phyloP scores from a whole-genome alignment of 2,329 filamentous ascomycete genomes.

The Aspergillus cejpii region DNA sequence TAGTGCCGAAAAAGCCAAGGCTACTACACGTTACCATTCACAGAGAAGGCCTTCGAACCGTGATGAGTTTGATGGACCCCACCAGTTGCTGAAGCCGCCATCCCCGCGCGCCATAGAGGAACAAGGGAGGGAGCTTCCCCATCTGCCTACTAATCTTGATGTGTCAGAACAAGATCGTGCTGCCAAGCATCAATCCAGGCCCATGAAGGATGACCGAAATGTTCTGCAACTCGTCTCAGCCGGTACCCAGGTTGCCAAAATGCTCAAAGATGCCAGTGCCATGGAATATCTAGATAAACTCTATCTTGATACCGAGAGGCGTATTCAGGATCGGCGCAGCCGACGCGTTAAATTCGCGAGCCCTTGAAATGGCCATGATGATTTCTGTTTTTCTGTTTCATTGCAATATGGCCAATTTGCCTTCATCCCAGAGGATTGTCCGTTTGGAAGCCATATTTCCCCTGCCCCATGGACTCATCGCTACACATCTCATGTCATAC shows the following conservation, averaged over 20 bases:
- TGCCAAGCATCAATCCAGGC: slow-evolving; percentile 73
- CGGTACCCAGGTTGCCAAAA: slow-evolving; percentile 79
- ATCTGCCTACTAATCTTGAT: slow-evolving; percentile 73
- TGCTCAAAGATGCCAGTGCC: slow-evolving; percentile 73
- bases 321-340: slow-evolving; percentile 61
- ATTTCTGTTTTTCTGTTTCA: slow-evolving; percentile 1
- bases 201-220: slow-evolving; percentile 81
- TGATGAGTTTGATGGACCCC: slow-evolving; percentile 83
- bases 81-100: slow-evolving; percentile 71
- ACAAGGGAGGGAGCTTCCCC: slow-evolving; percentile 72
- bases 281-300: slow-evolving; percentile 77
- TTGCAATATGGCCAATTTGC: slow-evolving; percentile 8
- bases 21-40: slow-evolving; percentile 33
- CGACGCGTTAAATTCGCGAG: slow-evolving; percentile 34
- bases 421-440: not conserved
- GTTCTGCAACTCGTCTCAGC: slow-evolving; percentile 82
- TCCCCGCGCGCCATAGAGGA: slow-evolving; percentile 63
- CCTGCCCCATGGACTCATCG: not conserved
- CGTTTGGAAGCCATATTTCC: slow-evolving; percentile 4
- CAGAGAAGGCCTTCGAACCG: slow-evolving; percentile 70
- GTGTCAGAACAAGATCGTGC: slow-evolving; percentile 79
- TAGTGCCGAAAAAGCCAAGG: slow-evolving; percentile 27
- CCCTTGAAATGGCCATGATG: slow-evolving; percentile 18
- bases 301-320: slow-evolving; percentile 73
- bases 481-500: not conserved